A percentile compares a stretch with the other conserved stretches of the same genome.
phyloP scores from a whole-genome alignment of 495 filamentous ascomycete species.

The Hyphodiscus hymeniophilus region DNA sequence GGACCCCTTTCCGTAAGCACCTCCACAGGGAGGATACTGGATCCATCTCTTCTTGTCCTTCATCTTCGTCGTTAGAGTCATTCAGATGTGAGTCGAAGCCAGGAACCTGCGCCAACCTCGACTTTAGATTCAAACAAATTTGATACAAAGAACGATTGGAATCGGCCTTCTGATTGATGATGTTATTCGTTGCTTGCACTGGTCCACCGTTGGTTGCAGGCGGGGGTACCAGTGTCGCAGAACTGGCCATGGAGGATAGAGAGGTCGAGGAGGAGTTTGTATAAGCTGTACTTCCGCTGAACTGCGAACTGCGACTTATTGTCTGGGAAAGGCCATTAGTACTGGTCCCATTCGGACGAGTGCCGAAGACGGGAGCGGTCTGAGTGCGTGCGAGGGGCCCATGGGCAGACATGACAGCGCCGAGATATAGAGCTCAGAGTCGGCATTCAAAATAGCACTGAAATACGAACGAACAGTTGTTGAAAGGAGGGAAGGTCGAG shows the following conservation, averaged over 20 bases:
- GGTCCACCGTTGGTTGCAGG: conserved; percentile 47
- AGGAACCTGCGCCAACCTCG: conserved; percentile 73
- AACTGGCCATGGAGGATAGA: conserved; percentile 37
- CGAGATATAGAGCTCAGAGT: neutral
- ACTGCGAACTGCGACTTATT: conserved; percentile 44
- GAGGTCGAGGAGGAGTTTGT: conserved; percentile 33
- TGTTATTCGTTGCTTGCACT: conserved; percentile 70
- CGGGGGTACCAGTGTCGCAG: conserved; percentile 29
- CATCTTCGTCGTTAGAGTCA: conserved; percentile 57
- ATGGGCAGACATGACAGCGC: conserved; percentile 27
- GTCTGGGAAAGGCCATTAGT: conserved; percentile 27
- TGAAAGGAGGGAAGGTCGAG: neutral
- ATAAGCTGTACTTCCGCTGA: conserved; percentile 43
- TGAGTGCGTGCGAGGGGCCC: conserved; percentile 38
- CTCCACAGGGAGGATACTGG: conserved; percentile 90
- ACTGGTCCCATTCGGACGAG: conserved; percentile 23
- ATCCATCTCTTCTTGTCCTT: conserved; percentile 44
- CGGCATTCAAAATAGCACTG: conserved; percentile 19
- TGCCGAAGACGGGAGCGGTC: conserved; percentile 38
- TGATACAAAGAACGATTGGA: conserved; percentile 86
- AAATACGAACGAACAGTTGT: neutral
- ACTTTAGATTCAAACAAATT: conserved; percentile 78
- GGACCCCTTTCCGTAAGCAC: conserved; percentile 73
- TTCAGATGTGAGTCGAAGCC: conserved; percentile 64
- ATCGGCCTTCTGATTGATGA: conserved; percentile 91